Evolutionary conservation across 257 asterid species (phyloP).

Genomic region (Solanum medicagineum): DNA sequence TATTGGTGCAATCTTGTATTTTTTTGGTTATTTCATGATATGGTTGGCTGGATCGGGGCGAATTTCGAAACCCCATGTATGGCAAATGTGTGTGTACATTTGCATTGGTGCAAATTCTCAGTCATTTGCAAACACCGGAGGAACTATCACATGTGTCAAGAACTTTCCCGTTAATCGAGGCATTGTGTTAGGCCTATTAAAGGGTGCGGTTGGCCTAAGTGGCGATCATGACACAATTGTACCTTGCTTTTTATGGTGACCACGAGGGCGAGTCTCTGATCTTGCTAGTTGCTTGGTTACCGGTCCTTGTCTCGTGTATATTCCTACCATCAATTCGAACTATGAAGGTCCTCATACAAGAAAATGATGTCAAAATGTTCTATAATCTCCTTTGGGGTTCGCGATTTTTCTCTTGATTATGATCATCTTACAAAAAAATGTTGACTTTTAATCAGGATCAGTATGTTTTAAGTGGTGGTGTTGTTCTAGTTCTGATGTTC

Average conservation of each 20-base stretch:
- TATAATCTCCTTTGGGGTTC: constrained; percentile 22
- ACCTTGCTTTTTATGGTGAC: constrained; percentile 32
- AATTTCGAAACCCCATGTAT: constrained; percentile 26
- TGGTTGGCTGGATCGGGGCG: constrained; percentile 37
- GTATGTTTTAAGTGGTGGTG: constrained; percentile 2
- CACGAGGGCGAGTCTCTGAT: constrained; percentile 19
- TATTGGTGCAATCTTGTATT: constrained; percentile 33
- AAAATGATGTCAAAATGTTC: constrained; percentile 25
- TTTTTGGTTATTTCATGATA: constrained; percentile 48
- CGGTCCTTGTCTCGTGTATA: constrained; percentile 30
- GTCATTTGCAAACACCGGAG: constrained; percentile 48
- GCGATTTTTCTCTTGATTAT: constrained; percentile 28
- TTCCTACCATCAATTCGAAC: constrained; percentile 27
- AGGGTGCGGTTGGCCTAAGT: constrained; percentile 49
- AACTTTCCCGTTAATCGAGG: constrained; percentile 52
- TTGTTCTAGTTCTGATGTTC: constrained; percentile 7
- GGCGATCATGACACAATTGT: constrained; percentile 51
- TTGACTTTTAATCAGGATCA: not conserved
- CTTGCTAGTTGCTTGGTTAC: constrained; percentile 44
- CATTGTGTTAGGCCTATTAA: constrained; percentile 30
- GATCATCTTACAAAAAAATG: constrained; percentile 12
- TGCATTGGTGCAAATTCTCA: constrained; percentile 53
- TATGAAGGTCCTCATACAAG: constrained; percentile 15
- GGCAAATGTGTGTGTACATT: constrained; percentile 58
- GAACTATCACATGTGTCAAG: constrained; percentile 45